Evolutionary conservation across 140 eudicot genomes (phyloP), one percentile per base, ranked within the genome.

Genomic region (Ambrosia hybrid): DNA sequence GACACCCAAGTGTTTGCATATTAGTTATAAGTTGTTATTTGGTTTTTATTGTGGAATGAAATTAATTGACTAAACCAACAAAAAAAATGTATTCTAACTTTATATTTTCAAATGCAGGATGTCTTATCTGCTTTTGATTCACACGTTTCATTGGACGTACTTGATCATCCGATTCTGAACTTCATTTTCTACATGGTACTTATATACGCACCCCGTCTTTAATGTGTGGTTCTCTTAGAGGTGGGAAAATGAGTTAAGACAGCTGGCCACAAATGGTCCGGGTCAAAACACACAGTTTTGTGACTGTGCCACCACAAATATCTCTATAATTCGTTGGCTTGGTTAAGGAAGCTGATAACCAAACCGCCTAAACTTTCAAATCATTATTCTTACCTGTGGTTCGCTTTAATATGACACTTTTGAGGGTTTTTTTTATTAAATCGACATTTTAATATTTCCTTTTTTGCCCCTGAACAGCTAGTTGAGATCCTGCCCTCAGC

Each of bases 401-500:
- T 41, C 48, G 48, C 48, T 41, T 41, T 4, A 41, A 41, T 41
- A 4, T 41, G 48, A 41, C 48, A 41, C 2, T 41, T 41, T 41
- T 41, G 4, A 41, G 6, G 33, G 26, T 21, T 53, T 69, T 69
- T n/a, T 26, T 15, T n/a, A 14, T 55, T 53, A 48, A 36, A 62
- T 39, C 1, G 39, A 9, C 21, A 5, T 68, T 17, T 51, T 37
- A 34, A 51, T 39, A 59, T 46, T 70, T 38, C 43, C 7, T n/a
- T 43, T 60, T 71, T 73, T 2, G 43, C 57, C 33, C 2, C 11
- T 78, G 59, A 72, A 78, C 96, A 90, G 98, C 72, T 90, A 43
- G 98, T 83, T 26, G 98, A 93, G 96, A 93, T 93, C 73, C 89
- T 93, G 16, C 98, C 98, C 14, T 93, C 98, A 5, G 92, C 92